These are phyloP conservation scores for Xylariomycetidae sp. DNA, from an alignment of 2,329 filamentous ascomycete genomes.

Conservation along the genomic window DNA sequence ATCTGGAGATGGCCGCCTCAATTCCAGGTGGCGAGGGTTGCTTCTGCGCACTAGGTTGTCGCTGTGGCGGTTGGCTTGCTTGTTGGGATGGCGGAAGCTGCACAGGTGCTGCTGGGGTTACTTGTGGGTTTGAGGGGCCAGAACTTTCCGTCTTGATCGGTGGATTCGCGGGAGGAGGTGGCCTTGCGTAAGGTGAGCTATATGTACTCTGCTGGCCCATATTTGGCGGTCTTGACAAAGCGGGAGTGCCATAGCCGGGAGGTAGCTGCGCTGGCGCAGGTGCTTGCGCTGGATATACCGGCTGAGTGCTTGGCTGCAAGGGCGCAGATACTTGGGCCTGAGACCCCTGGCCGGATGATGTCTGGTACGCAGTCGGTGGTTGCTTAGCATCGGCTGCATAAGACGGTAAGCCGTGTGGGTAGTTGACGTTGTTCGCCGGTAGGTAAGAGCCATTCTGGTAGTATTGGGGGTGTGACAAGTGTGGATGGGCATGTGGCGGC, in stretches of 20 bases:
- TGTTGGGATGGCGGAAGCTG: slow-evolving; percentile 9
- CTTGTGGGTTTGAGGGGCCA: slow-evolving; percentile 12
- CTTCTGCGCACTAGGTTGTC: slow-evolving; percentile 6
- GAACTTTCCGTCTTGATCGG: slow-evolving; percentile 18
- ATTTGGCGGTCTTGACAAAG: slow-evolving; percentile 18
- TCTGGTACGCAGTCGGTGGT: slow-evolving; percentile 15
- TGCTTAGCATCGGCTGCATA: slow-evolving; percentile 18
- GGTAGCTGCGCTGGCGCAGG: slow-evolving; percentile 25
- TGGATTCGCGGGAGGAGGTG: slow-evolving; percentile 19
- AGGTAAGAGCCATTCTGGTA: slow-evolving; percentile 25
- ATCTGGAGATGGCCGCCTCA: slow-evolving; percentile 23
- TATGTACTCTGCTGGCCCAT: slow-evolving; percentile 25
- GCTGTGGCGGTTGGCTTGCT: slow-evolving; percentile 3
- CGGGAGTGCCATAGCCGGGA: slow-evolving; percentile 16
- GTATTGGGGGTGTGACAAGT: slow-evolving; percentile 22
- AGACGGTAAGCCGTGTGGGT: slow-evolving; percentile 16
- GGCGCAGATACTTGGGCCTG: slow-evolving; percentile 16
- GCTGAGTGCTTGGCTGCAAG: slow-evolving; percentile 18
- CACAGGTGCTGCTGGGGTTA: slow-evolving; percentile 11
- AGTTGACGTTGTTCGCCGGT: slow-evolving; percentile 16
- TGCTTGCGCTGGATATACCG: slow-evolving; percentile 18
- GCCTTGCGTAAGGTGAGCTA: slow-evolving; percentile 27
- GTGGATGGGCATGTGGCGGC: slow-evolving; percentile 22
- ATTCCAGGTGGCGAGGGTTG: slow-evolving; percentile 21
- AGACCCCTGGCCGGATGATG: slow-evolving; percentile 12